Conservation (phyloP, 805 yeast species). For the Ogataea dorogensis region DNA sequence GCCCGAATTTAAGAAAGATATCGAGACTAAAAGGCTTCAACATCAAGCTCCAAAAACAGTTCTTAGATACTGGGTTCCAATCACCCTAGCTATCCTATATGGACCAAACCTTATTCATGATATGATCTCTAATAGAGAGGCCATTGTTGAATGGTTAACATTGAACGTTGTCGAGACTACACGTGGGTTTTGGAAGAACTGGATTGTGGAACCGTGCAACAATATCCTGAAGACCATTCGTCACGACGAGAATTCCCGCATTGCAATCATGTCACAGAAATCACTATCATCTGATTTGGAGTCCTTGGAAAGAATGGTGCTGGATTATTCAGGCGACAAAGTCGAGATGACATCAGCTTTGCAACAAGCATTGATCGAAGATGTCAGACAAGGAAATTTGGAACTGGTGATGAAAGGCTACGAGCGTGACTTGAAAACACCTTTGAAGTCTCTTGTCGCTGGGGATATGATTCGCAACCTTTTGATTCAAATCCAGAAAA, state of each 20-base stretch:
- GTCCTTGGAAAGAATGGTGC: slow-evolving; percentile 84
- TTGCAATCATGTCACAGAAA: slow-evolving; percentile 76
- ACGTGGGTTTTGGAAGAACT: slow-evolving; percentile 68
- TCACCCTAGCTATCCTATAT: slow-evolving; percentile 40
- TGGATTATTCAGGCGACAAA: slow-evolving; percentile 56
- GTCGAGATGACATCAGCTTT: slow-evolving; percentile 19
- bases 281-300: slow-evolving; percentile 75
- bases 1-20: slow-evolving; percentile 7
- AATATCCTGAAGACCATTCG: slow-evolving; percentile 78
- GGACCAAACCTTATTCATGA: slow-evolving; percentile 51
- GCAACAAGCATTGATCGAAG: slow-evolving; percentile 36
- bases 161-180: slow-evolving; percentile 62
- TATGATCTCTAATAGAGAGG: slow-evolving; percentile 50
- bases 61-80: slow-evolving; percentile 58
- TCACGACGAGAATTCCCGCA: slow-evolving; percentile 71
- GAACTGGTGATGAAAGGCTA: slow-evolving; percentile 77
- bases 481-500: slow-evolving; percentile 90
- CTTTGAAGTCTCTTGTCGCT: slow-evolving; percentile 56
- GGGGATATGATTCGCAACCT: slow-evolving; percentile 78
- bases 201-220: slow-evolving; percentile 76
- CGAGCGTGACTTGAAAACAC: slow-evolving; percentile 70
- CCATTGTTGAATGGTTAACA: slow-evolving; percentile 54
- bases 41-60: slow-evolving; percentile 40
- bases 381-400: slow-evolving; percentile 71
- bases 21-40: slow-evolving; percentile 1